phyloP scores from a whole-genome alignment of 148 eudicot genomes.

The Euryodendron excelsum region DNA sequence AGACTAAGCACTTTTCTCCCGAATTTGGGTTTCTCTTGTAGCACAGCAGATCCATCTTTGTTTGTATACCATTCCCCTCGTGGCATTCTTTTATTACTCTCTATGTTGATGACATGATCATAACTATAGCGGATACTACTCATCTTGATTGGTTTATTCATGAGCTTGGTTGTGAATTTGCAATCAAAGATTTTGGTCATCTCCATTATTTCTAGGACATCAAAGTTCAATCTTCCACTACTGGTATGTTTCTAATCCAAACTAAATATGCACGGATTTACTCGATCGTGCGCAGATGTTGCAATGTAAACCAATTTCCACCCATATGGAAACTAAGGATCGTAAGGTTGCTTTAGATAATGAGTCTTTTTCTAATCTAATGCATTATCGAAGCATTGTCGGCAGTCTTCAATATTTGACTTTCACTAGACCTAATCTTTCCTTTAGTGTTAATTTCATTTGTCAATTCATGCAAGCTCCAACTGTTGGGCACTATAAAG shows the following conservation, averaged over 20 bases:
- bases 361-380: not conserved
- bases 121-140: not conserved
- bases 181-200: conserved; percentile 2
- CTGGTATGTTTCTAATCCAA: not conserved
- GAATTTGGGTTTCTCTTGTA: too few relatives aligned
- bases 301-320: not conserved
- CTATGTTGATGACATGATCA: conserved; percentile 5
- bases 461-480: conserved; percentile 9
- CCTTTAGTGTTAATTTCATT: not conserved
- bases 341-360: too few relatives aligned
- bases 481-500: not conserved
- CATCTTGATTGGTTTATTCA: not conserved
- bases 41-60: too few relatives aligned
- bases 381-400: not conserved
- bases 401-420: conserved; percentile 2
- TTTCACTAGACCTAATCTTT: not conserved
- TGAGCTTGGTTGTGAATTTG: not conserved
- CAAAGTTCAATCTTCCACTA: not conserved
- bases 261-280: not conserved
- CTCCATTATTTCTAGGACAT: not conserved
- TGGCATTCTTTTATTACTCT: not conserved
- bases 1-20: too few relatives aligned
- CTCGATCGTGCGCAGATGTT: not conserved
- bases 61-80: not conserved
- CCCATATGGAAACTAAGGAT: not conserved